These are phyloP conservation scores for Phytophthora litchii DNA, from an alignment of 352 stramenopile species.

Conservation along the genomic window DNA sequence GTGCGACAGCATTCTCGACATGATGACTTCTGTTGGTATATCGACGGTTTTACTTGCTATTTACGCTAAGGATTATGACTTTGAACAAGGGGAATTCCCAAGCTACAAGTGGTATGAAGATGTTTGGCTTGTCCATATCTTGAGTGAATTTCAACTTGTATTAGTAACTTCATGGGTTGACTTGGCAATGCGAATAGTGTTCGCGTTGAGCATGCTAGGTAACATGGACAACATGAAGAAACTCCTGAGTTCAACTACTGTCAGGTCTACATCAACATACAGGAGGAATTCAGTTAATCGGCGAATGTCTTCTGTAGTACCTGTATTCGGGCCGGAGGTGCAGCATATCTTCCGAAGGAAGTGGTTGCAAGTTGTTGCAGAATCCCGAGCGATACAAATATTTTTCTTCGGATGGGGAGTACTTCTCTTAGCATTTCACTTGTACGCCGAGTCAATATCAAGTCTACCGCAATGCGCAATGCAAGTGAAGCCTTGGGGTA, in stretches of 20 bases:
- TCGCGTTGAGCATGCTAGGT: conserved; percentile 23
- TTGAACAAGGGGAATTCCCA: conserved; percentile 6
- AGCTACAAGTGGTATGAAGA: conserved; percentile 38
- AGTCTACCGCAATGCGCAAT: conserved; percentile 21
- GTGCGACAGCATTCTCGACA: conserved; percentile 27
- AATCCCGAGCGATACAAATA: conserved; percentile 3
- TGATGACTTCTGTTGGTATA: conserved; percentile 36
- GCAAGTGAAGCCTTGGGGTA: conserved; percentile 35
- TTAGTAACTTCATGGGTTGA: conserved; percentile 31
- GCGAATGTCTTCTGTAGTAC: not conserved
- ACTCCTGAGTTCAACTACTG: conserved; percentile 13
- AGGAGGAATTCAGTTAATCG: not conserved
- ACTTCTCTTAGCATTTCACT: conserved; percentile 16
- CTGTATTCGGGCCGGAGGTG: not conserved
- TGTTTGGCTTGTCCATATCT: conserved; percentile 34
- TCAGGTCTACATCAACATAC: not conserved
- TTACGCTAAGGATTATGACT: conserved; percentile 26
- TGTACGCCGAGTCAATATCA: conserved; percentile 26
- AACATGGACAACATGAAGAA: conserved; percentile 38
- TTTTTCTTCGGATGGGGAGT: conserved; percentile 23
- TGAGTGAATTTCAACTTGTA: conserved; percentile 43
- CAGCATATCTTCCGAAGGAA: not conserved
- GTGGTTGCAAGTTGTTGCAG: not conserved
- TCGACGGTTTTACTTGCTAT: conserved; percentile 15
- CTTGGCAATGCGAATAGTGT: conserved; percentile 13